Evolutionary conservation across 495 filamentous ascomycete genomes (phyloP), one percentile per base, ranked within the genome.

Genomic region (Bombardia bombarda): DNA sequence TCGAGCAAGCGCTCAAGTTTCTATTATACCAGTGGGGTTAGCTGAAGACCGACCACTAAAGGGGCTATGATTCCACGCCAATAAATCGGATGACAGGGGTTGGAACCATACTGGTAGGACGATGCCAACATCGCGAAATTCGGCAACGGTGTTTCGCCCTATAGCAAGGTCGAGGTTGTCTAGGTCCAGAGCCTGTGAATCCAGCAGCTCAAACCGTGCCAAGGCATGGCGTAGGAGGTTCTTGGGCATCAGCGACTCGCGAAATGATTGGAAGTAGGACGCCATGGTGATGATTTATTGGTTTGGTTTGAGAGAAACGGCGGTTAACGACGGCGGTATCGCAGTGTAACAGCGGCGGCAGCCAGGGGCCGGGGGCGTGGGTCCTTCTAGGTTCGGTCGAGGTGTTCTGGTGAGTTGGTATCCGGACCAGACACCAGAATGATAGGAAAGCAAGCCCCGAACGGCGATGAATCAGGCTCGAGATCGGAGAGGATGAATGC

Each of bases 61-160:
- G n/a, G n/a, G n/a, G n/a, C n/a, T n/a, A n/a, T n/a, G n/a, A n/a
- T n/a, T n/a, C n/a, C n/a, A n/a, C n/a, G n/a, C n/a, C n/a, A n/a
- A n/a, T n/a, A n/a, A n/a, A n/a, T 8, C 7, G 30, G 26, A 38
- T 37, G 21, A 18, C 22, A 42, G 20, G 17, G 12, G 9, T 32
- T 22, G 24, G 18, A 24, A 43, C 56, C 75, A 55, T 70, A 83
- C 87, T 70, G 83, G 77, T 38, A 84, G 52, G 52, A 80, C 79
- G 32, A 96, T 60, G 2, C 80, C 84, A 40, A 96, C 76, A 73
- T 95, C 82, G 45, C 79, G 74, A 32, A 95, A 74, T 58, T 94
- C 87, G 24, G 94, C 70, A 0, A 79, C 80, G 42, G 79, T 89
- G 49, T 78, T 78, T 58, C 79, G 79, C 0, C 90, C 90, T 64